Evolutionary conservation across 1,139 yeast species (phyloP).

Genomic region (Yamadazyma sp.): DNA sequence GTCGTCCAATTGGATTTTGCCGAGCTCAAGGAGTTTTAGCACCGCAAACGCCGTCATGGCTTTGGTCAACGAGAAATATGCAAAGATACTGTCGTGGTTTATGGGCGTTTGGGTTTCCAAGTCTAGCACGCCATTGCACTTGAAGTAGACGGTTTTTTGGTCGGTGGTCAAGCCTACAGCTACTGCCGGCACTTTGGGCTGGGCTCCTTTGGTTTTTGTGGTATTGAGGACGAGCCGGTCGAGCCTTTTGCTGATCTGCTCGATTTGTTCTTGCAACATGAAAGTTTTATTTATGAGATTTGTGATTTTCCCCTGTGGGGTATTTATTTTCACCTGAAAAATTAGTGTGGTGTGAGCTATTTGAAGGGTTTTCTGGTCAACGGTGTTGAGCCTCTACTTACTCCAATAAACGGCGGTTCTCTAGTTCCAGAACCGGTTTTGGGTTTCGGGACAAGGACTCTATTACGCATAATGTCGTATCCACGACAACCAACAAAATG

Average conservation of each 20-base stretch:
- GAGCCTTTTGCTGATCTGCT: slow-evolving; percentile 7
- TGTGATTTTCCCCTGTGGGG: too few species aligned
- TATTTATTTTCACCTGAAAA: too few species aligned
- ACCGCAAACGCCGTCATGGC: slow-evolving; percentile 47
- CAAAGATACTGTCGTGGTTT: slow-evolving; percentile 29
- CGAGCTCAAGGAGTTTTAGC: slow-evolving; percentile 46
- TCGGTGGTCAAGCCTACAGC: slow-evolving; percentile 30
- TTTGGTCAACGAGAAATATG: slow-evolving; percentile 51
- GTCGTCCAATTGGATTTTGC: slow-evolving; percentile 40
- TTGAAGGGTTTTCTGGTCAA: too few species aligned
- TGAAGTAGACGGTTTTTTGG: slow-evolving; percentile 23
- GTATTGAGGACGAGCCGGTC: slow-evolving; percentile 17
- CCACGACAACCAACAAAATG: neutral
- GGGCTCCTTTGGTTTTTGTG: slow-evolving; percentile 10
- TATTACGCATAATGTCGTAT: too few species aligned
- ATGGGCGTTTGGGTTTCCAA: slow-evolving; percentile 21
- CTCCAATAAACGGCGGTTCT: too few species aligned
- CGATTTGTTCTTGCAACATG: neutral
- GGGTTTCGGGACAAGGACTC: too few species aligned
- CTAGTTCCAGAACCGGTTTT: too few species aligned
- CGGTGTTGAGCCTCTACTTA: too few species aligned
- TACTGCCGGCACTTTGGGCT: slow-evolving; percentile 24
- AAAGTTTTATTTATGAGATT: neutral
- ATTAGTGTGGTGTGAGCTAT: neutral
- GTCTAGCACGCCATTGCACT: slow-evolving; percentile 24